Conservation (phyloP, 805 yeast genomes). For the Lipomyces yamanashiensis region DNA sequence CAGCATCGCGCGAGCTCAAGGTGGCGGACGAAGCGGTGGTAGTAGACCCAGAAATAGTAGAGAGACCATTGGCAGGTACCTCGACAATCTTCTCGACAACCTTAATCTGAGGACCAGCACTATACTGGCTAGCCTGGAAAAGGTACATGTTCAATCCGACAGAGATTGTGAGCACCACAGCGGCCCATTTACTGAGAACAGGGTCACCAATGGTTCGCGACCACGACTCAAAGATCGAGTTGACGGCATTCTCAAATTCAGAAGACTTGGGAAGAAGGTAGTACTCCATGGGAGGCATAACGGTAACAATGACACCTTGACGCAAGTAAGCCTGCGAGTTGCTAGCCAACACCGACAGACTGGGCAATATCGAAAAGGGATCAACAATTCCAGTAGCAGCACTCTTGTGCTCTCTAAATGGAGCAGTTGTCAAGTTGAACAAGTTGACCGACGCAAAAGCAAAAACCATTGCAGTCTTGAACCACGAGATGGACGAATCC, state of each 20-base stretch:
- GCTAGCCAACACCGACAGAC: slow-evolving; percentile 21
- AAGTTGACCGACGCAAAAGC: slow-evolving; percentile 47
- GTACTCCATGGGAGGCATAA: slow-evolving; percentile 48
- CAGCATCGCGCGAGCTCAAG: slow-evolving; percentile 38
- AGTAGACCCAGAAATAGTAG: slow-evolving; percentile 31
- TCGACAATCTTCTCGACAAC: slow-evolving; percentile 44
- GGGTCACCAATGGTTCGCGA: slow-evolving; percentile 78
- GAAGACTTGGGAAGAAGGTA: slow-evolving; percentile 34
- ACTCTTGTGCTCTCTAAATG: slow-evolving; percentile 37
- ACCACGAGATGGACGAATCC: slow-evolving; percentile 36
- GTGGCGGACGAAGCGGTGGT: slow-evolving; percentile 22
- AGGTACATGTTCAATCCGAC: slow-evolving; percentile 82
- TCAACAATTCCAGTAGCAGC: slow-evolving; percentile 30
- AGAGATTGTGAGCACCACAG: slow-evolving; percentile 73
- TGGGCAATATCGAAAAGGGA: slow-evolving; percentile 28
- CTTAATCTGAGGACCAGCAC: slow-evolving; percentile 38
- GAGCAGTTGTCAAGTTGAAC: slow-evolving; percentile 47
- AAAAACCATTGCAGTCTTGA: slow-evolving; percentile 43
- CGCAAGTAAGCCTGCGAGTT: slow-evolving; percentile 15
- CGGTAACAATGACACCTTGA: slow-evolving; percentile 42
- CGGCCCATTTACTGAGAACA: slow-evolving; percentile 73
- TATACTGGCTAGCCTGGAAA: slow-evolving; percentile 69
- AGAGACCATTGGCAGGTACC: slow-evolving; percentile 42
- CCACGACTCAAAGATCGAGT: slow-evolving; percentile 57
- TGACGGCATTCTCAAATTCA: slow-evolving; percentile 61